Percentiles rank a stretch among this genome's conserved stretches.
These are phyloP conservation scores for Lipomyces oligophaga DNA, from an alignment of 805 yeast species.

Conservation along the genomic window DNA sequence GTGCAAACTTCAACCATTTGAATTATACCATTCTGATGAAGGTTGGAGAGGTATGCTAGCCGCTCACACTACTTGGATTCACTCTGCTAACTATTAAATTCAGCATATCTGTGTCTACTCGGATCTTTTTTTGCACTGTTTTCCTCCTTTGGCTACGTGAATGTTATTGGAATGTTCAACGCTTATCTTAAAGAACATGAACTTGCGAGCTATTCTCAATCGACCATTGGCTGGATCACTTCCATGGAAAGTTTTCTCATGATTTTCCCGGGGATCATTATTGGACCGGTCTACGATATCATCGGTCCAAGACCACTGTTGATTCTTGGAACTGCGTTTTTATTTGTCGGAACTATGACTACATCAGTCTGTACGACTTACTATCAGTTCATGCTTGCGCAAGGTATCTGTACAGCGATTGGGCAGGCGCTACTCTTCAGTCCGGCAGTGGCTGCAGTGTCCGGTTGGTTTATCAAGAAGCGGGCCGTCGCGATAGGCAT, in stretches of 20 bases:
- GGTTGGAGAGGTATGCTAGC: too few relatives aligned
- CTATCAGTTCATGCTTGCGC: conserved; percentile 52
- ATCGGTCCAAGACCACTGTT: conserved; percentile 32
- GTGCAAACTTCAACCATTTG: too few relatives aligned
- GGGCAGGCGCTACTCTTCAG: conserved; percentile 45
- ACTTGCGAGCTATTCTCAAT: conserved; percentile 28
- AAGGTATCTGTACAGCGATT: conserved; percentile 49
- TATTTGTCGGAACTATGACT: conserved; percentile 35
- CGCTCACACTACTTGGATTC: too few relatives aligned
- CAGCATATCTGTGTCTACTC: conserved; percentile 50
- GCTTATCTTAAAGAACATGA: conserved; percentile 30
- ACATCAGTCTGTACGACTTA: conserved; percentile 40
- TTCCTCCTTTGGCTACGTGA: conserved; percentile 52
- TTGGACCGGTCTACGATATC: conserved; percentile 34
- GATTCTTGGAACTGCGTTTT: conserved; percentile 28
- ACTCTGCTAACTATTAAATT: not conserved
- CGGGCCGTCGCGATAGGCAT: conserved; percentile 47
- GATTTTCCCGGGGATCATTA: conserved; percentile 29
- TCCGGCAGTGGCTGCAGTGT: conserved; percentile 44
- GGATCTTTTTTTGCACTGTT: conserved; percentile 57
- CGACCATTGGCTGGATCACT: conserved; percentile 37
- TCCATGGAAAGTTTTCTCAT: conserved; percentile 34
- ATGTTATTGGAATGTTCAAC: conserved; percentile 32
- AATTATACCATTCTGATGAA: too few relatives aligned
- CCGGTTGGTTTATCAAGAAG: conserved; percentile 45